Conservation (phyloP, 495 filamentous ascomycete species). For the Aspergillus mulundensis region DNA sequence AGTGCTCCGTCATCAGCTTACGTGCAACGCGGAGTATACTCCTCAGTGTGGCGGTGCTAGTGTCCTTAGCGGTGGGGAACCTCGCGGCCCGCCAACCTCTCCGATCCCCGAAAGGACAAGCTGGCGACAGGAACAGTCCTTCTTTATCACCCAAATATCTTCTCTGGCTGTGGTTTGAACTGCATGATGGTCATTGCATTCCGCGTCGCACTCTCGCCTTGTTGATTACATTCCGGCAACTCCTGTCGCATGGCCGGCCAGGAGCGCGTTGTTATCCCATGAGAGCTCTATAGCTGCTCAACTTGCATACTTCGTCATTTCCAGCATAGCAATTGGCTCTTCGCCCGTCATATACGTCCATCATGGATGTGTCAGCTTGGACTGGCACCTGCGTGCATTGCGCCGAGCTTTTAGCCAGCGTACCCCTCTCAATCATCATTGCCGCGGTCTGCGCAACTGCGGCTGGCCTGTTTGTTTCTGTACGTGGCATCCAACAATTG, state of each 20-base stretch:
- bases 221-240: slow-evolving; percentile 11
- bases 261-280: slow-evolving; percentile 25
- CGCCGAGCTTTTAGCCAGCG: slow-evolving; percentile 23
- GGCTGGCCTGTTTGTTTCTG: slow-evolving; percentile 35
- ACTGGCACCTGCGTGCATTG: slow-evolving; percentile 35
- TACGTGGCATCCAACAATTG: slow-evolving; percentile 19
- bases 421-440: slow-evolving; percentile 31
- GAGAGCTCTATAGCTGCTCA: slow-evolving; percentile 22
- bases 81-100: slow-evolving; percentile 1
- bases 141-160: slow-evolving; percentile 7
- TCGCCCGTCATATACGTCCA: slow-evolving; percentile 2
- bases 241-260: slow-evolving; percentile 34
- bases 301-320: slow-evolving; percentile 9
- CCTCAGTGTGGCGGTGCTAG: slow-evolving; percentile 12
- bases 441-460: slow-evolving; percentile 25
- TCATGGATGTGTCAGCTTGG: slow-evolving; percentile 34
- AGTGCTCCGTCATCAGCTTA: neutral
- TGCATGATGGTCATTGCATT: slow-evolving; percentile 12
- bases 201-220: slow-evolving; percentile 10
- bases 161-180: slow-evolving; percentile 11
- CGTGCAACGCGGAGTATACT: neutral
- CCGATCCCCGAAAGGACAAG: slow-evolving; percentile 34
- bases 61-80: slow-evolving; percentile 8
- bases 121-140: slow-evolving; percentile 32
- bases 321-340: neutral